Conservation (phyloP, 202 grass and related monocot genomes). For the Miscanthus sacchariflorus region DNA sequence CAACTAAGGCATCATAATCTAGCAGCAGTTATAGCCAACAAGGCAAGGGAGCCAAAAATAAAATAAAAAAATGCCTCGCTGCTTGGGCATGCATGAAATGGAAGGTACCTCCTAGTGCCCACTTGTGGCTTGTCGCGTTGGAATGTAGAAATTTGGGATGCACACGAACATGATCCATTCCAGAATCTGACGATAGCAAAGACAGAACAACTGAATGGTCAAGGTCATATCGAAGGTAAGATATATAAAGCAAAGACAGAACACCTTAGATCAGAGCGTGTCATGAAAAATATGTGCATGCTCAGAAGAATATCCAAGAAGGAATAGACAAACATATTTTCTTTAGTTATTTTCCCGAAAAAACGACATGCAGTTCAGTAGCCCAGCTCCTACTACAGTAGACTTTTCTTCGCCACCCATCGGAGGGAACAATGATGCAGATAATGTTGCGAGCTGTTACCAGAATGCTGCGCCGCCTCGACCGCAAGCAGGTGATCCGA, state of each 20-base stretch:
- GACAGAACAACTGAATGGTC: background rate
- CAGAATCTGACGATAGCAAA: constrained; percentile 43
- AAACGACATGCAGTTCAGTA: background rate
- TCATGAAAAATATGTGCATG: background rate
- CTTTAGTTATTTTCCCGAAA: background rate
- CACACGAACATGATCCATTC: constrained; percentile 88
- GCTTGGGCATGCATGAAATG: constrained; percentile 12
- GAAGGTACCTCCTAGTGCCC: constrained; percentile 85
- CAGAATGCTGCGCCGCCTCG: constrained; percentile 34
- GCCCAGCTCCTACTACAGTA: background rate
- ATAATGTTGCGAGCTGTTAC: constrained; percentile 42
- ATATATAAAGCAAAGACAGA: too few species aligned
- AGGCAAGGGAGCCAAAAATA: background rate
- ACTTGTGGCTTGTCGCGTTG: constrained; percentile 99
- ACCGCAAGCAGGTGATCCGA: constrained; percentile 9
- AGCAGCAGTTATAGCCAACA: background rate
- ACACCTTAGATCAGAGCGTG: background rate
- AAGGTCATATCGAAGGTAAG: background rate
- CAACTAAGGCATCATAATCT: constrained; percentile 17
- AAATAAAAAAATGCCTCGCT: background rate
- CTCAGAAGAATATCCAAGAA: constrained; percentile 12
- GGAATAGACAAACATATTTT: background rate
- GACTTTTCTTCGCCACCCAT: background rate
- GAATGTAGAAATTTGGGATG: constrained; percentile 98
- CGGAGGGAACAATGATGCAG: background rate